These are phyloP conservation scores for Claviceps pusilla DNA, from an alignment of 2,329 filamentous ascomycete species.

Conservation along the genomic window DNA sequence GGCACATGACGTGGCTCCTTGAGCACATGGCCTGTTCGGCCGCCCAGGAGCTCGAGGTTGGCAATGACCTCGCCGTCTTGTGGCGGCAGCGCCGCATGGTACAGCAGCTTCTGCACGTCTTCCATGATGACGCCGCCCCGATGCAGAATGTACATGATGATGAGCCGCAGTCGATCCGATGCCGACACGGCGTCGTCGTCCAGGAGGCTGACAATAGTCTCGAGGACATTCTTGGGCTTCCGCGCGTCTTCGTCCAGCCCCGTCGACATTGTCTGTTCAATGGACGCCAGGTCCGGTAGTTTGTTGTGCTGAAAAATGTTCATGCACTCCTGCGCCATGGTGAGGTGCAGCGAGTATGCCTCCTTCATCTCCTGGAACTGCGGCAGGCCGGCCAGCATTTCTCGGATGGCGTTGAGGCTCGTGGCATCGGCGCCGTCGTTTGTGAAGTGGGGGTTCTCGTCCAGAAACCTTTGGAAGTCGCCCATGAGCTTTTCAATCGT, in stretches of 20 bases:
- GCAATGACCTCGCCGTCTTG: conserved; percentile 57
- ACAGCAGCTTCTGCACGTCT: conserved; percentile 70
- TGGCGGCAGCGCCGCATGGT: conserved; percentile 64
- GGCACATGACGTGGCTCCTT: conserved; percentile 60
- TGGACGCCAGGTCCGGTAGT: conserved; percentile 68
- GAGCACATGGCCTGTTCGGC: conserved; percentile 49
- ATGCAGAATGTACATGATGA: conserved; percentile 75
- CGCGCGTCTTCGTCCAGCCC: conserved; percentile 84
- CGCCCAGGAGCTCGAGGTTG: conserved; percentile 73
- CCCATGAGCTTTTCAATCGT: conserved; percentile 85
- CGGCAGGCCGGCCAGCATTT: conserved; percentile 89
- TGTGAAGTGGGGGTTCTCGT: conserved; percentile 83
- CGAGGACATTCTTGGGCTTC: conserved; percentile 78
- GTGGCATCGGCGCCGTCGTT: conserved; percentile 50
- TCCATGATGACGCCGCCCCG: conserved; percentile 70
- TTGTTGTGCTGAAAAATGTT: conserved; percentile 76
- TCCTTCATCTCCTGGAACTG: conserved; percentile 95
- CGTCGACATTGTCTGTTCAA: conserved; percentile 83
- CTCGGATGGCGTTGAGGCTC: conserved; percentile 80
- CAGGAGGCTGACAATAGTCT: conserved; percentile 71
- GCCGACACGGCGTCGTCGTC: conserved; percentile 64
- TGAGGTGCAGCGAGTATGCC: conserved; percentile 82
- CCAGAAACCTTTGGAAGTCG: conserved; percentile 84
- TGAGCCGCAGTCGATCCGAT: conserved; percentile 66
- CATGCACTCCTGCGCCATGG: conserved; percentile 97